Base-by-base conservation (phyloP, 2,329 filamentous ascomycete genomes). In the Elsinoe batatas region DNA sequence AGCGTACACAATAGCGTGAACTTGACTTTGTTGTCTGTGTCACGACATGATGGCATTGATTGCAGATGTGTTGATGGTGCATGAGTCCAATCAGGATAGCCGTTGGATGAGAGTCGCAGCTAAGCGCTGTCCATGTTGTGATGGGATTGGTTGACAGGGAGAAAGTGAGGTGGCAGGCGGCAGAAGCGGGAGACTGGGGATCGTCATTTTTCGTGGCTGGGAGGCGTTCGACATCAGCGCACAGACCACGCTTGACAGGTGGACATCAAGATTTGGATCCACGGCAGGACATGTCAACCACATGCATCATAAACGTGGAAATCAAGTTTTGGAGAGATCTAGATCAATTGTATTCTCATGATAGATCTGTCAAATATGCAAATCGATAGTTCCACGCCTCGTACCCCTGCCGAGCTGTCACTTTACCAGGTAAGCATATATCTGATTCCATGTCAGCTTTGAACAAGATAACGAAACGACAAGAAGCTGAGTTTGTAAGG, bases 111-210 rank as follows among this genome's bases (percentile, higher is more conserved):
- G 18, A 22, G 32, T 20, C 22, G 47, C 18, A 12, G 12, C 32
- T 26, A 17, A 26, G 33, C 47, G 47, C 47, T 26, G 12, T 17
- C 10, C 7, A 13, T 42, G 3, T n/a, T 33, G 36, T 30, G 36
- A 26, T 43, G 53, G 20, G 47, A 51, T 42, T 50, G 55, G 44
- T 30, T 42, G 18, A 32, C 20, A 57, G 35, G n/a, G n/a, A 20
- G 13, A 17, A 43, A 22, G 44, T 51, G 46, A 53, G 55, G 55
- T 57, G 55, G 55, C 55, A 53, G 55, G 55, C 13, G 35, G 47
- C 17, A 57, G 47, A 53, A 47, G 55, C 13, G 35, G 47, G 30
- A 57, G 47, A 36, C 37, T 40, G 26, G 40, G 35, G 47, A 53
- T 44, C 47, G 42, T 46, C 38, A 17, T 12, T 35, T 54, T 40